Evolutionary conservation across 768 basidiomycete species (phyloP).

Genomic region (Russula dissimulans): DNA sequence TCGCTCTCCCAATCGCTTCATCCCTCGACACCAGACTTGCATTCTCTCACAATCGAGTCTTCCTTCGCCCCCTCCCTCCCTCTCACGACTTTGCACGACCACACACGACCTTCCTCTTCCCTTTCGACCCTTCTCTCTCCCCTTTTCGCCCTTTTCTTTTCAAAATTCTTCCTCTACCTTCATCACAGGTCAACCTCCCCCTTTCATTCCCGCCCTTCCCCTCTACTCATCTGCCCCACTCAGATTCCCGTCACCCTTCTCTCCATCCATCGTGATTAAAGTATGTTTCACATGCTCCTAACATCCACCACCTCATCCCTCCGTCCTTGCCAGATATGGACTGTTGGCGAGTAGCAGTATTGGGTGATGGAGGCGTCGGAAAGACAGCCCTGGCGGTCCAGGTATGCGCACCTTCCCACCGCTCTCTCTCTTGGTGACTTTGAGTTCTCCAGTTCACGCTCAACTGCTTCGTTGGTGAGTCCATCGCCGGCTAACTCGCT

Average conservation of each 20-base stretch:
- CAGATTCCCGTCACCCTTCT: conserved; percentile 12
- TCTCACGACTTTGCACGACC: conserved; percentile 22
- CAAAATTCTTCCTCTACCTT: conserved; percentile 3
- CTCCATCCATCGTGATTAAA: conserved; percentile 16
- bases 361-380: conserved; percentile 95
- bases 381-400: conserved; percentile 96
- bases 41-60: conserved; percentile 5
- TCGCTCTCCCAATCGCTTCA: background rate
- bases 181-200: conserved; percentile 8
- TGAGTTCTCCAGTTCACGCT: conserved; percentile 66
- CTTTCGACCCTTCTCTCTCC: background rate
- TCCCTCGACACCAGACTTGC: background rate
- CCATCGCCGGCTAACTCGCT: background rate
- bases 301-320: background rate
- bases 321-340: conserved; percentile 51
- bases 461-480: conserved; percentile 91
- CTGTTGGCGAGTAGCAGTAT: conserved; percentile 91
- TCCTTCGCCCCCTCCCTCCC: conserved; percentile 22
- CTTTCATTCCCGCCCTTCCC: conserved; percentile 2
- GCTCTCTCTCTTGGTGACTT: background rate
- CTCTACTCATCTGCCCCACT: conserved; percentile 6
- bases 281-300: background rate
- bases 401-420: conserved; percentile 39
- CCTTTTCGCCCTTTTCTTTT: conserved; percentile 7
- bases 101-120: conserved; percentile 18